Percentiles rank a stretch among this genome's conserved stretches.
Conservation (phyloP, 1,284 basidiomycete genomes). For the Pseudozyma sp. region DNA sequence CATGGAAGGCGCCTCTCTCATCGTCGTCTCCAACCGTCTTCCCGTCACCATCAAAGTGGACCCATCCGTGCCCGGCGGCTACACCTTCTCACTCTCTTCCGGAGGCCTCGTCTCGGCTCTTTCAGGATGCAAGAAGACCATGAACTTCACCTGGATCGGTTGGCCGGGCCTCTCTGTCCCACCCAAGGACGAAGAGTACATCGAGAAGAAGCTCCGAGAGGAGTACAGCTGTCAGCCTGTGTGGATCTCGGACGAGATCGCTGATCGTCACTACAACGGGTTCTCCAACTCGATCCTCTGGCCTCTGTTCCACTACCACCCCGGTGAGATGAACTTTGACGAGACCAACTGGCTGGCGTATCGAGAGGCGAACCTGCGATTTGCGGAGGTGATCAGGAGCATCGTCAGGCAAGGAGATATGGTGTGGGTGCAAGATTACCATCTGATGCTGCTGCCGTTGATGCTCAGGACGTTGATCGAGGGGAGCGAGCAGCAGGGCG, state of each 20-base stretch:
- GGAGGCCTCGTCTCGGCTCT: slow-evolving; percentile 68
- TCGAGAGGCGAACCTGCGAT: slow-evolving; percentile 93
- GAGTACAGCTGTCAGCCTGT: slow-evolving; percentile 98
- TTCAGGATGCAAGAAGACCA: slow-evolving; percentile 64
- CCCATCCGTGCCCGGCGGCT: slow-evolving; percentile 61
- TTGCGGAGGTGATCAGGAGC: slow-evolving; percentile 86
- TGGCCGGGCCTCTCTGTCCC: slow-evolving; percentile 67
- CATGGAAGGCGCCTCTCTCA: slow-evolving; percentile 73
- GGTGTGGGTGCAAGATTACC: slow-evolving; percentile 84
- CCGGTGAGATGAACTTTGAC: slow-evolving; percentile 89
- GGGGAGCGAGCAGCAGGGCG: slow-evolving; percentile 70
- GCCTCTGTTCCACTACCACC: slow-evolving; percentile 98
- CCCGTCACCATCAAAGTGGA: slow-evolving; percentile 72
- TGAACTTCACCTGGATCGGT: slow-evolving; percentile 69
- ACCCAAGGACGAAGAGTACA: slow-evolving; percentile 58
- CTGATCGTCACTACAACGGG: slow-evolving; percentile 95
- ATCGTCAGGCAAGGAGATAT: slow-evolving; percentile 82
- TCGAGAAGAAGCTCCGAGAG: slow-evolving; percentile 78
- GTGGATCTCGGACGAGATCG: slow-evolving; percentile 95
- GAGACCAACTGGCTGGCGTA: slow-evolving; percentile 98
- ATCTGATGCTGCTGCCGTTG: slow-evolving; percentile 94
- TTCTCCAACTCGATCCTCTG: slow-evolving; percentile 99
- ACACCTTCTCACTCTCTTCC: slow-evolving; percentile 63
- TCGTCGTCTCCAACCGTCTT: slow-evolving; percentile 94
- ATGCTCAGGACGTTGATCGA: slow-evolving; percentile 88